Evolutionary conservation across 306 rosid species (phyloP), one percentile per base, ranked within the genome.

Genomic region (Alnus glutinosa): DNA sequence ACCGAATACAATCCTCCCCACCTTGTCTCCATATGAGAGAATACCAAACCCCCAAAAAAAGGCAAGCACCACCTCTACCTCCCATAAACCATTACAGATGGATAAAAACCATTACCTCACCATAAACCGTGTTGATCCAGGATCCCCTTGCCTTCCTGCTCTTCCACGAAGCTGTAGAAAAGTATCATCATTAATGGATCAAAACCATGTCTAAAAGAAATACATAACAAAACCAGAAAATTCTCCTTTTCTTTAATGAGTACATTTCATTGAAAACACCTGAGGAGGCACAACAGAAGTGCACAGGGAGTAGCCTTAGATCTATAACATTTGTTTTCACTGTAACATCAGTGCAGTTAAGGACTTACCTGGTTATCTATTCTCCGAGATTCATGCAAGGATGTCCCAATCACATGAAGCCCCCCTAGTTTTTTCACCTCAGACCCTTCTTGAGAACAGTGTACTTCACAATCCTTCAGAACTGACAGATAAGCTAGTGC

Each of bases 131-230:
- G 98, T 94, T 50, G 98, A 94, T 79, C 98, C 98, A 66, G 98
- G 98, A 82, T 94, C 98, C 75, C 97, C 98, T 82, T 94, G 98
- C 86, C 98, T 88, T 79, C 98, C 98, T 23, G 98, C 97, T 87
- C 98, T 88, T 78, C 98, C 98, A 70, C 98, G 98, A 77, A 94
- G 97, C 98, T 94, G 79, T 78, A 83, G 47, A 81, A 82, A 85
- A 75, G 68, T 6, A 86, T 36, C 61, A 70, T 37, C 34, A 72
- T 63, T 74, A 70, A 62, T 55, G 61, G 54, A 71, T 67, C 59
- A 82, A 44, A 75, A 54, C 69, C 79, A 83, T 50, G 61, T 51
- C 74, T 66, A 69, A 77, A 46, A 68, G 66, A 48, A 79, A 73
- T 30, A 51, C 70, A 80, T 48, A 23, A 57, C 49, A 55, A 9